Base-by-base conservation (phyloP, 805 yeast genomes). In the Starmerella vaccinii region DNA sequence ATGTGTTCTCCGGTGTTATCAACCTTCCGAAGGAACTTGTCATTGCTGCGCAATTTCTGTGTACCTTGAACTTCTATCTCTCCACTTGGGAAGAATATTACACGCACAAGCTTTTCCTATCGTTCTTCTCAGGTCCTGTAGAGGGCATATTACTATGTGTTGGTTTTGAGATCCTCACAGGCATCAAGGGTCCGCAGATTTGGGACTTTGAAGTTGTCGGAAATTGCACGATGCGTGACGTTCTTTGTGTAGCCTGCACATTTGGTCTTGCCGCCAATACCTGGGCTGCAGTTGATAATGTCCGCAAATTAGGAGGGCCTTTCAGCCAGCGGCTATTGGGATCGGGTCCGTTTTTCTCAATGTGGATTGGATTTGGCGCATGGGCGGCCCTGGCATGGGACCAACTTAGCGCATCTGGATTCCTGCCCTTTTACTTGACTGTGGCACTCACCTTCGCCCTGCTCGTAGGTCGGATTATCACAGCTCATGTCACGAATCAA, bases 31-130 rank as follows among this genome's bases (percentile, higher is more conserved):
- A 86, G 47, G 82, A 92, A 26, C 18, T 49, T n/a, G 26, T 49
- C 9, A 23, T 67, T 8, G 47, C 50, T 24, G 49, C 63, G 23
- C 65, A 64, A 51, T 58, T 65, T 33, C 61, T 63, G 10, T 61
- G 69, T 46, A 57, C 66, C 18, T 47, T 61, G 46, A 89, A 89
- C 66, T 90, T 89, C 65, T 89, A 88, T 64, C 64, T 85, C 46
- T 81, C 94, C 34, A 89, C 97, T 0, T 89, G 97, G 97, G 97
- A 89, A 68, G 96, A 88, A 64, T 89, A 78, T 65, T 90, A 88
- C 63, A 89, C 97, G 0, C 94, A 87, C 60, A 80, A 79, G 43
- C 71, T 89, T 46, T 89, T 74, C 65, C 70, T 89, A 48, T 79
- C 90, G 32, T 80, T 75, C 55, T 80, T 86, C 60, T 83, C 94